Percentiles rank a stretch among this genome's conserved stretches.
phyloP scores from a whole-genome alignment of 1,139 yeast species.

The Waltiozyma sp. region DNA sequence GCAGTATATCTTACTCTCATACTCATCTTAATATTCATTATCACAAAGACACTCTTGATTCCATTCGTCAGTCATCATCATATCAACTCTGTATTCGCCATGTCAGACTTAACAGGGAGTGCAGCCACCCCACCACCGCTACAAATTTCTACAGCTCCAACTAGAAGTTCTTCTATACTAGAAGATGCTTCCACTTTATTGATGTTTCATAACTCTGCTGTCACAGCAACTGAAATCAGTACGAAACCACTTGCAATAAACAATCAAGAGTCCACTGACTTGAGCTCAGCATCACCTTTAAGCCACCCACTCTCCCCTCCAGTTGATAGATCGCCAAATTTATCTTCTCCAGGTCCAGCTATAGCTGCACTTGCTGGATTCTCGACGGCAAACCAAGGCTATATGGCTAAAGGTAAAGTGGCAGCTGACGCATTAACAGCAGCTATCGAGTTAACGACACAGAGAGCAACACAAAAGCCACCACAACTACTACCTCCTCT shows the following conservation, averaged over 20 bases:
- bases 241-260: background rate
- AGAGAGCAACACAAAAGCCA: background rate
- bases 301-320: constrained; percentile 6
- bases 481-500: too few relatives aligned
- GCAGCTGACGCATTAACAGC: constrained; percentile 69
- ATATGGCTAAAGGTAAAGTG: constrained; percentile 36
- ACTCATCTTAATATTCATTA: too few relatives aligned
- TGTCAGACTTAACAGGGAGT: background rate
- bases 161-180: constrained; percentile 22
- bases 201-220: constrained; percentile 52
- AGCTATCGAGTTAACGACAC: constrained; percentile 22
- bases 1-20: too few relatives aligned
- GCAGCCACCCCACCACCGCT: background rate
- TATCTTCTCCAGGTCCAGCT: constrained; percentile 39
- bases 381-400: constrained; percentile 19
- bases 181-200: constrained; percentile 58
- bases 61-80: too few relatives aligned
- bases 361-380: constrained; percentile 28
- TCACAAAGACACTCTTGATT: too few relatives aligned
- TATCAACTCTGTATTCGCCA: background rate
- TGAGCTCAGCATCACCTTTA: constrained; percentile 4
- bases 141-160: background rate
- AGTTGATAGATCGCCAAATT: constrained; percentile 9
- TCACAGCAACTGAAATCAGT: constrained; percentile 16
- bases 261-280: background rate